phyloP scores from a whole-genome alignment of 225 moss, liverwort and hornwort species.

The Bryum argenteum region DNA sequence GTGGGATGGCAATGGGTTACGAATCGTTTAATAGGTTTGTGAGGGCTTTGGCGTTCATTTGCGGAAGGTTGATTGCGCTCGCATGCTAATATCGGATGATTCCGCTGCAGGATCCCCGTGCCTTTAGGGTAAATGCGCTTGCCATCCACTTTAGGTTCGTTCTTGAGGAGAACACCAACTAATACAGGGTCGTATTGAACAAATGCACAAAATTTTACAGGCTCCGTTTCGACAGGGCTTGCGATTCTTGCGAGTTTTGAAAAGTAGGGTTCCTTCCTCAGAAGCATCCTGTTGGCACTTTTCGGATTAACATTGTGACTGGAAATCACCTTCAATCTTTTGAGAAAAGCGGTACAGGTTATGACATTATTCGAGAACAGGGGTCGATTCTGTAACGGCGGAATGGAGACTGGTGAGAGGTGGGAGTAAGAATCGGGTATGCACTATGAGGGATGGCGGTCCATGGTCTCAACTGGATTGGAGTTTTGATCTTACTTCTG shows the following conservation, averaged over 20 bases:
- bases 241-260: conserved; percentile 1
- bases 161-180: background rate
- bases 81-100: conserved; percentile 4
- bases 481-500: conserved; percentile 35
- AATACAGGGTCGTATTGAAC: background rate
- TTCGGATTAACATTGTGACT: background rate
- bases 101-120: conserved; percentile 17
- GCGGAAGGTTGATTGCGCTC: background rate
- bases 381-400: background rate
- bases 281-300: background rate
- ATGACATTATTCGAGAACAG: background rate
- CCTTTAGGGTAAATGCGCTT: conserved; percentile 13
- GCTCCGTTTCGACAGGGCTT: conserved; percentile 2
- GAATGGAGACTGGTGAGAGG: conserved; percentile 17
- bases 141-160: background rate
- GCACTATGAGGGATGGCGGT: conserved; percentile 82
- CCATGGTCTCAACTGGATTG: conserved; percentile 50
- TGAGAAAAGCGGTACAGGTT: background rate
- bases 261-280: conserved; percentile 23
- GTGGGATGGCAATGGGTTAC: conserved; percentile 26
- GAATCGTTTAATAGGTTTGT: conserved; percentile 29
- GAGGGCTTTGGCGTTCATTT: background rate
- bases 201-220: background rate
- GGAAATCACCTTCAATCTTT: background rate
- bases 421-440: conserved; percentile 33